Conservation (phyloP, 2,329 filamentous ascomycete genomes). For the Fusarium aywerte region DNA sequence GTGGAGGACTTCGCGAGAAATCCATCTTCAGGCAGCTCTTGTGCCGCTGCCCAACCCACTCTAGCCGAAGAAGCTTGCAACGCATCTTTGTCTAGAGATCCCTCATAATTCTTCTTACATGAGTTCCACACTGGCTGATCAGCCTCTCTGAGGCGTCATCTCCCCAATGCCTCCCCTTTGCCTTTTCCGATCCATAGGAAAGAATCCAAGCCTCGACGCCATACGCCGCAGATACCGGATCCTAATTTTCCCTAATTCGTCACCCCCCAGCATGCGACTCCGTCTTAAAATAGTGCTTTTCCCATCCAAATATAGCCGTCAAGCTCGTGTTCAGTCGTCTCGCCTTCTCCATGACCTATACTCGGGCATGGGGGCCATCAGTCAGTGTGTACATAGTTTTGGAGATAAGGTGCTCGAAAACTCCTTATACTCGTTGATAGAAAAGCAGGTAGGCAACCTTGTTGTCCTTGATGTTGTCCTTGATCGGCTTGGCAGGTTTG, state of each 20-base stretch:
- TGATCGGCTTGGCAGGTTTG: conserved; percentile 65
- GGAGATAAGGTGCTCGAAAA: background rate
- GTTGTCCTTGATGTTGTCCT: conserved; percentile 83
- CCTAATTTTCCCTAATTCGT: conserved; percentile 37
- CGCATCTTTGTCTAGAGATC: conserved; percentile 17
- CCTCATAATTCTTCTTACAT: conserved; percentile 29
- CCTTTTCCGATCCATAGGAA: conserved; percentile 20
- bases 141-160: conserved; percentile 32
- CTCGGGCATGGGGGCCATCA: conserved; percentile 26
- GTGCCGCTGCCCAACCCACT: conserved; percentile 19
- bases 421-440: conserved; percentile 77
- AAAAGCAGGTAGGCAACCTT: conserved; percentile 98
- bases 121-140: conserved; percentile 24
- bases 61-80: conserved; percentile 11
- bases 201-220: conserved; percentile 45
- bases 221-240: conserved; percentile 44
- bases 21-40: conserved; percentile 25
- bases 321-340: conserved; percentile 40
- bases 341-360: conserved; percentile 34
- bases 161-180: conserved; percentile 23
- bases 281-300: conserved; percentile 42
- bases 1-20: conserved; percentile 20
- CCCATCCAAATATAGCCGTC: conserved; percentile 45
- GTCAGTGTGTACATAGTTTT: conserved; percentile 31
- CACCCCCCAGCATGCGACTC: conserved; percentile 40